Evolutionary conservation across 2,329 filamentous ascomycete genomes (phyloP).

Genomic region (Arachnopeziza araneosa): DNA sequence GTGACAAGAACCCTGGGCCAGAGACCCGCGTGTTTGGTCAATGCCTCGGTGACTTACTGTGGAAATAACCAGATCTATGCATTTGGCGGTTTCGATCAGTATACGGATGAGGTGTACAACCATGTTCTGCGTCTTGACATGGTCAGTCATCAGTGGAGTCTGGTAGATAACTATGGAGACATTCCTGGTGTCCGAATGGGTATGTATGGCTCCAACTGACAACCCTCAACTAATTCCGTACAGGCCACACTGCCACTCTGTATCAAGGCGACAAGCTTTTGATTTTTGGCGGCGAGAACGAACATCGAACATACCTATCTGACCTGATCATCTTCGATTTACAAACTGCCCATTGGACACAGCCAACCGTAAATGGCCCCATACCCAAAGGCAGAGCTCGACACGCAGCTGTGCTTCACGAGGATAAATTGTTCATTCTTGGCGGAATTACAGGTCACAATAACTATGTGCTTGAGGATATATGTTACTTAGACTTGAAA

Average conservation of each 20-base stretch:
- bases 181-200: constrained; percentile 97
- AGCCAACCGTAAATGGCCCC: constrained; percentile 78
- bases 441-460: constrained; percentile 94
- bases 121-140: constrained; percentile 89
- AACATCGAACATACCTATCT: constrained; percentile 90
- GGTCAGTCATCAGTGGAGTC: constrained; percentile 81
- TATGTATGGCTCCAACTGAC: constrained; percentile 35
- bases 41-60: constrained; percentile 98
- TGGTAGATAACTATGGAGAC: constrained; percentile 98
- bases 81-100: constrained; percentile 97
- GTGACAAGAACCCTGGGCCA: constrained; percentile 74
- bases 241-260: constrained; percentile 88
- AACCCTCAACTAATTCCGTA: background rate
- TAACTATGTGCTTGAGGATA: constrained; percentile 88
- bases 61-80: constrained; percentile 97
- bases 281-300: constrained; percentile 96
- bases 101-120: constrained; percentile 98
- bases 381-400: constrained; percentile 85
- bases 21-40: constrained; percentile 89
- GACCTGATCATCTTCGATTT: constrained; percentile 96
- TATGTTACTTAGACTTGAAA: constrained; percentile 93
- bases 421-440: constrained; percentile 93
- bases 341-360: constrained; percentile 90
- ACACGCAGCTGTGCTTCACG: constrained; percentile 85
- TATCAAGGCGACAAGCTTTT: constrained; percentile 94